These are phyloP conservation scores for Candida yuanshanica DNA, from an alignment of 805 yeast species.

Conservation along the genomic window DNA sequence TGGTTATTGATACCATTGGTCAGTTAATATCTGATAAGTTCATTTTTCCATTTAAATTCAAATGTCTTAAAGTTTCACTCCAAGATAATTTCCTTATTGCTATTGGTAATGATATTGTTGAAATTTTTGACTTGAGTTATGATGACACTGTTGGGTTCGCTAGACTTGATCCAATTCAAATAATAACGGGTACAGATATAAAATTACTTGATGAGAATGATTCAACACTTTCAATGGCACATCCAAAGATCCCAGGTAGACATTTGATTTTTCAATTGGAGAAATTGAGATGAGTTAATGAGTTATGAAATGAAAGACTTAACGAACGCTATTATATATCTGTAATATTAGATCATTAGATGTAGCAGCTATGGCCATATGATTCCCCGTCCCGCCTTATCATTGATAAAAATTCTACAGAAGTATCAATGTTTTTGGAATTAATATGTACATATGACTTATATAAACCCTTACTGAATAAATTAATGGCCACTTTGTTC, in stretches of 20 bases:
- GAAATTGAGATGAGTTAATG: not conserved
- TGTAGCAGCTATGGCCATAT: too few species aligned
- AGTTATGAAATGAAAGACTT: too few species aligned
- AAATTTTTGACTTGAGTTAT: slow-evolving; percentile 56
- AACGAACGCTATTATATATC: too few species aligned
- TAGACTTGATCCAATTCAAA: slow-evolving; percentile 49
- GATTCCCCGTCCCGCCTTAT: too few species aligned
- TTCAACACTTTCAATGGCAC: slow-evolving; percentile 47
- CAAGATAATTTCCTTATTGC: slow-evolving; percentile 44
- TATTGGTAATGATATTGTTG: slow-evolving; percentile 62
- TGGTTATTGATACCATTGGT: slow-evolving; percentile 57
- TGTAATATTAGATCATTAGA: too few species aligned
- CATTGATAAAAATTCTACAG: too few species aligned
- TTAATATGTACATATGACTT: slow-evolving; percentile 4
- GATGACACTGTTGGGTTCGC: slow-evolving; percentile 29
- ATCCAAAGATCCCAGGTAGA: slow-evolving; percentile 56
- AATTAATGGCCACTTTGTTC: slow-evolving; percentile 34
- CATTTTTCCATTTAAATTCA: slow-evolving; percentile 37
- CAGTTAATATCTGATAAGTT: slow-evolving; percentile 37
- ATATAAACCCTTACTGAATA: slow-evolving; percentile 9
- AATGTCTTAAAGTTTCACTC: slow-evolving; percentile 35
- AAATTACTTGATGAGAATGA: slow-evolving; percentile 36
- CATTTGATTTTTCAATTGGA: slow-evolving; percentile 48
- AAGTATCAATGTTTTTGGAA: too few species aligned
- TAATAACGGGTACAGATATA: slow-evolving; percentile 67